Conservation (phyloP, 2,329 filamentous ascomycete species). For the Calonectria pauciramosa region DNA sequence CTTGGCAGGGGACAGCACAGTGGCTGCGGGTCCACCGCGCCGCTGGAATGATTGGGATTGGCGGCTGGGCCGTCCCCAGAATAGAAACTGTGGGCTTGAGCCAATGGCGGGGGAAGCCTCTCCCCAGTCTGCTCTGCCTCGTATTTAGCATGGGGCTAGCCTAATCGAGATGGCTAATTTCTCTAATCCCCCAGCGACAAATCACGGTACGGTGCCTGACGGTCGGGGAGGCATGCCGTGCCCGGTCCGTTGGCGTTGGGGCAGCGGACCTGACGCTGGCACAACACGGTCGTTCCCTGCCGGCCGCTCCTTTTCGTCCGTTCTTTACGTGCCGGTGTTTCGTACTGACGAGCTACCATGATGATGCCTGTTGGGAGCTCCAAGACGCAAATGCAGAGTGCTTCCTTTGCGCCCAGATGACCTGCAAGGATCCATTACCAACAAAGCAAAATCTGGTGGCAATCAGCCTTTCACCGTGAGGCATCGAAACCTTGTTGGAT, state of each 20-base stretch:
- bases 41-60: constrained; percentile 35
- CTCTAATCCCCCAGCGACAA: constrained; percentile 36
- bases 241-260: too few relatives aligned
- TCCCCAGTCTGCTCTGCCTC: constrained; percentile 40
- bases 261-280: not conserved
- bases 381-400: not conserved
- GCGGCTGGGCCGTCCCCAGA: constrained; percentile 32
- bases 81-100: constrained; percentile 33
- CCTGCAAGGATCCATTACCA: not conserved
- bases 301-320: constrained; percentile 3
- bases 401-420: not conserved
- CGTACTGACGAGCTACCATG: not conserved
- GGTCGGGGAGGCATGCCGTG: constrained; percentile 7
- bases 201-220: constrained; percentile 6
- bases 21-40: constrained; percentile 33
- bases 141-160: constrained; percentile 29
- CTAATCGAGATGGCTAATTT: constrained; percentile 37
- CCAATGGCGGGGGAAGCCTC: constrained; percentile 33
- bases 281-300: constrained; percentile 2
- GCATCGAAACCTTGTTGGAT: constrained; percentile 7
- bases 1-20: constrained; percentile 41
- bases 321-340: constrained; percentile 1
- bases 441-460: not conserved
- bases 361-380: constrained; percentile 10
- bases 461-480: not conserved